phyloP scores from a whole-genome alignment of 2,329 filamentous ascomycete species.

The Alternaria arbusti region DNA sequence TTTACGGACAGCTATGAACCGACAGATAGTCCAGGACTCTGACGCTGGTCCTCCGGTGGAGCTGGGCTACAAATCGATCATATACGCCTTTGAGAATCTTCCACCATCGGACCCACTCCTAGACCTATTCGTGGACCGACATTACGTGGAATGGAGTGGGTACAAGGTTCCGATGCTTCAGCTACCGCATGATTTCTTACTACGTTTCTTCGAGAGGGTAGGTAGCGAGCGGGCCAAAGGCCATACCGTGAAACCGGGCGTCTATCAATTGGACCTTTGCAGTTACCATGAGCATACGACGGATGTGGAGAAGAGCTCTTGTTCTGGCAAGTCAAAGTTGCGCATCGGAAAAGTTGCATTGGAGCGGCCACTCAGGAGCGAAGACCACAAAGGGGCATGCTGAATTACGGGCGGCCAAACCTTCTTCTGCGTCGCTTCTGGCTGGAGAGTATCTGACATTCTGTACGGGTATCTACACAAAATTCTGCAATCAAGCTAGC shows the following conservation, averaged over 20 bases:
- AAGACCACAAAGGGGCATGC: too few species aligned
- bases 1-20: constrained; percentile 7
- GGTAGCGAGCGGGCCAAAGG: not conserved
- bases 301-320: not conserved
- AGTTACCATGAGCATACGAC: not conserved
- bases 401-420: too few species aligned
- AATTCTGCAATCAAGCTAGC: not conserved
- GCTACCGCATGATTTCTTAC: not conserved
- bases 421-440: too few species aligned
- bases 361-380: not conserved
- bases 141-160: not conserved
- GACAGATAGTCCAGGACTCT: not conserved
- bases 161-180: not conserved
- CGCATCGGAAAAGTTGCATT: not conserved
- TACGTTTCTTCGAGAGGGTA: not conserved
- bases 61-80: not conserved
- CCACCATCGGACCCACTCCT: not conserved
- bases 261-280: not conserved
- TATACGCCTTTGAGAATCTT: not conserved
- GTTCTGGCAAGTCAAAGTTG: not conserved
- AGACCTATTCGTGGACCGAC: not conserved
- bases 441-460: too few species aligned
- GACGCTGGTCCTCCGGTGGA: too few species aligned
- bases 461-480: constrained; percentile 9
- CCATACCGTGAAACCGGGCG: not conserved